Conservation (phyloP, 306 rosid species). For the Astragalus membranaceus region DNA sequence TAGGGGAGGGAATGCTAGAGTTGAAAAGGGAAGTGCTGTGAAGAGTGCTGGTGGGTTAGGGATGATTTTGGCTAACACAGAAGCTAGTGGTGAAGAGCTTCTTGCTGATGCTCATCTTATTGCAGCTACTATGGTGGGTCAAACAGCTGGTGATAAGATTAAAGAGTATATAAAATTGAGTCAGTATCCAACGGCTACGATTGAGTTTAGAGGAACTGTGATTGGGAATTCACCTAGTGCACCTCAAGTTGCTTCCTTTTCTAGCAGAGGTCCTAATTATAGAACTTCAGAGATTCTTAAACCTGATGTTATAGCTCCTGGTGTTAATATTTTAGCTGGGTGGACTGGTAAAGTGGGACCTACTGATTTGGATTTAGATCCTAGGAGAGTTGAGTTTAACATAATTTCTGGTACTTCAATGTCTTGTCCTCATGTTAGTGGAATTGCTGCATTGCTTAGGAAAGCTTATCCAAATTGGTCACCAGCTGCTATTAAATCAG, state of each 20-base stretch:
- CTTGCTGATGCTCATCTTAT: slow-evolving; percentile 76
- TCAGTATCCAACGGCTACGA: slow-evolving; percentile 46
- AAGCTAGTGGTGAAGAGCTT: slow-evolving; percentile 68
- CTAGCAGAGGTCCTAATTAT: slow-evolving; percentile 81
- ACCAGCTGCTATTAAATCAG: slow-evolving; percentile 78
- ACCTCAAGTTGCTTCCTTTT: slow-evolving; percentile 78
- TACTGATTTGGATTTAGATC: slow-evolving; percentile 67
- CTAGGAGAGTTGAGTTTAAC: slow-evolving; percentile 83
- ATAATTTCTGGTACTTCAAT: slow-evolving; percentile 94
- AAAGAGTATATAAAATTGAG: slow-evolving; percentile 38
- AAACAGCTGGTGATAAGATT: slow-evolving; percentile 53
- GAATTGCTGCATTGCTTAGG: slow-evolving; percentile 74
- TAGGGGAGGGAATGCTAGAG: slow-evolving; percentile 81
- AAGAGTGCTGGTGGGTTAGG: slow-evolving; percentile 70
- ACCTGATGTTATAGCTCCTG: slow-evolving; percentile 92
- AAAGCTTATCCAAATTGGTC: slow-evolving; percentile 72
- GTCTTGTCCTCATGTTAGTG: slow-evolving; percentile 92
- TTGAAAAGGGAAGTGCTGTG: slow-evolving; percentile 70
- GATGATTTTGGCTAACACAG: slow-evolving; percentile 57
- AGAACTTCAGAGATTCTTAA: slow-evolving; percentile 70
- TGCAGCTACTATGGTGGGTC: slow-evolving; percentile 83
- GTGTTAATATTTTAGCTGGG: slow-evolving; percentile 83
- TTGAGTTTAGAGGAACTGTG: slow-evolving; percentile 65
- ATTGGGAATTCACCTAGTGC: slow-evolving; percentile 66
- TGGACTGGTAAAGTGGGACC: slow-evolving; percentile 81